Evolutionary conservation across 1,284 basidiomycete genomes (phyloP).

Genomic region (Fomitopsis betulina): DNA sequence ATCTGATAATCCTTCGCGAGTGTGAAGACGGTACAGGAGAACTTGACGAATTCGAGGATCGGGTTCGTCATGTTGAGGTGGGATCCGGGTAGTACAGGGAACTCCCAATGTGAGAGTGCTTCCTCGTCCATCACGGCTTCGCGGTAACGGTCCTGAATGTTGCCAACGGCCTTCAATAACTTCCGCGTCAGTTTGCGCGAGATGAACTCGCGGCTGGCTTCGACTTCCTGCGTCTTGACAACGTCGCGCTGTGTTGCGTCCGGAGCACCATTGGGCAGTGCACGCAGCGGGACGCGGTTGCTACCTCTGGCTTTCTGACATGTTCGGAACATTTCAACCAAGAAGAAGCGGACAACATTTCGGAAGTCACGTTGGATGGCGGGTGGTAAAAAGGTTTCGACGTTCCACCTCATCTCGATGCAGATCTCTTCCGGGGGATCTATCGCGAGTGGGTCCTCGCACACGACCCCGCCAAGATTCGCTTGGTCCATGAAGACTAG

Average conservation of each 20-base stretch:
- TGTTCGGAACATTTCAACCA: constrained; percentile 81
- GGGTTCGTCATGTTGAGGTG: constrained; percentile 75
- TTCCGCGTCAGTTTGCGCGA: constrained; percentile 79
- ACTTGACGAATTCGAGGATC: constrained; percentile 89
- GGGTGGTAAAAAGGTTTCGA: constrained; percentile 85
- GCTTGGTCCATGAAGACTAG: constrained; percentile 95
- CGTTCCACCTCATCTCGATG: constrained; percentile 95
- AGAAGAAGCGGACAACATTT: constrained; percentile 75
- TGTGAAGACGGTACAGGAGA: constrained; percentile 76
- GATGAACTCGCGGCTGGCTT: constrained; percentile 72
- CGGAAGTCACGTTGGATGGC: constrained; percentile 82
- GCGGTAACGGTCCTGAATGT: constrained; percentile 63
- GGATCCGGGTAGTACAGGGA: constrained; percentile 88
- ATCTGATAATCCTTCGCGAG: constrained; percentile 77
- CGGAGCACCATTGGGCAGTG: constrained; percentile 65
- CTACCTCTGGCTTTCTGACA: constrained; percentile 61
- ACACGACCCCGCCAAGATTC: constrained; percentile 90
- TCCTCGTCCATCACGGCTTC: constrained; percentile 59
- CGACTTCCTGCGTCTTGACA: constrained; percentile 67
- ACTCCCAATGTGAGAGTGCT: constrained; percentile 58
- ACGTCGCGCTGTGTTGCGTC: constrained; percentile 65
- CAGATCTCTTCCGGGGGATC: constrained; percentile 63
- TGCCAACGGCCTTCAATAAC: constrained; percentile 70
- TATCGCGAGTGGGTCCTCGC: constrained; percentile 67
- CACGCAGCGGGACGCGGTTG: constrained; percentile 69